Evolutionary conservation across 805 yeast species (phyloP).

Genomic region (Wickerhamomyces silvicola): DNA sequence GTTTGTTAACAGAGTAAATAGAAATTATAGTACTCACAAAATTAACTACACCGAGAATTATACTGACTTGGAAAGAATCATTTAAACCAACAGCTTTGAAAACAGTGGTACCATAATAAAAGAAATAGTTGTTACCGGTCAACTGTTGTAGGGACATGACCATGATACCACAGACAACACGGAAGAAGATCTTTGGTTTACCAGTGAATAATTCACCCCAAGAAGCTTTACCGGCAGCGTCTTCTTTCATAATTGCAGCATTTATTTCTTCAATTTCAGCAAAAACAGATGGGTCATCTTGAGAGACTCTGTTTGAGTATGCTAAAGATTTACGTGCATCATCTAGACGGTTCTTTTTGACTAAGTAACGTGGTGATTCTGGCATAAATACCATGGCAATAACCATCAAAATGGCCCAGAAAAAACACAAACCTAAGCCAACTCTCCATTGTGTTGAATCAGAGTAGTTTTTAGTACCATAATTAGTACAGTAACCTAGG

Average conservation of each 20-base stretch:
- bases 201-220: slow-evolving; percentile 65
- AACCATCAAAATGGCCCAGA: slow-evolving; percentile 36
- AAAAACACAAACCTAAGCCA: slow-evolving; percentile 53
- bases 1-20: slow-evolving; percentile 42
- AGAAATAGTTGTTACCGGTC: slow-evolving; percentile 61
- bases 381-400: slow-evolving; percentile 47
- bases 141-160: slow-evolving; percentile 62
- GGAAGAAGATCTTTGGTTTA: slow-evolving; percentile 50
- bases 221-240: slow-evolving; percentile 54
- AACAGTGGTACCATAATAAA: slow-evolving; percentile 59
- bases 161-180: slow-evolving; percentile 44
- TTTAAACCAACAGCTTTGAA: slow-evolving; percentile 54
- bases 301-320: slow-evolving; percentile 46
- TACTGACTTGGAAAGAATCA: slow-evolving; percentile 54
- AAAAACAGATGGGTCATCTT: slow-evolving; percentile 48
- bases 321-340: slow-evolving; percentile 59
- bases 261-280: slow-evolving; percentile 51
- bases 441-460: slow-evolving; percentile 77
- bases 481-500: slow-evolving; percentile 68
- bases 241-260: slow-evolving; percentile 58
- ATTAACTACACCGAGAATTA: slow-evolving; percentile 53
- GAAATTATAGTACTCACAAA: slow-evolving; percentile 50
- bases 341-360: slow-evolving; percentile 47
- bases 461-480: slow-evolving; percentile 51
- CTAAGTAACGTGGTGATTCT: slow-evolving; percentile 66